Conservation (phyloP, 371 early-diverging fungal species). For the Mortierella sp. region DNA sequence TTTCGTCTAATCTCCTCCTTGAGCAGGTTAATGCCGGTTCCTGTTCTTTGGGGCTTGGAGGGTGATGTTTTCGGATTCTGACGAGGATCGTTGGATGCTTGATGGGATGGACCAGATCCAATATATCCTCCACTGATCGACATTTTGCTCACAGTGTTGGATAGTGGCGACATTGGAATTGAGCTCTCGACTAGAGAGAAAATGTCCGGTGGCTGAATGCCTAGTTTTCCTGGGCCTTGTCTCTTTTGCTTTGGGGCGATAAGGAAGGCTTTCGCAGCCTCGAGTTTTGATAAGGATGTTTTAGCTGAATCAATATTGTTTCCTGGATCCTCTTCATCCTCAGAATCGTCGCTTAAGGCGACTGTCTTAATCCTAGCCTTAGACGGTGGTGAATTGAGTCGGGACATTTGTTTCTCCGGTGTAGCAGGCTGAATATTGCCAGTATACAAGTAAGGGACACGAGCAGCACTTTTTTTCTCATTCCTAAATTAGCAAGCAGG, state of each 20-base stretch:
- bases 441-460: background rate
- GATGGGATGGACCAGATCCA: background rate
- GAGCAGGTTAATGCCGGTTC: conserved; percentile 16
- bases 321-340: conserved; percentile 31
- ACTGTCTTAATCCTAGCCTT: conserved; percentile 21
- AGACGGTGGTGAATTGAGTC: background rate
- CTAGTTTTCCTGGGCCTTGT: background rate
- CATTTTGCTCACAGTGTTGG: conserved; percentile 36
- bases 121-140: conserved; percentile 9
- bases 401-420: background rate
- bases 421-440: background rate
- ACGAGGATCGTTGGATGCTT: background rate
- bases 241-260: conserved; percentile 20
- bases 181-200: conserved; percentile 11
- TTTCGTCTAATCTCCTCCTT: conserved; percentile 31
- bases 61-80: conserved; percentile 10
- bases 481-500: background rate
- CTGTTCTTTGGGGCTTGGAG: conserved; percentile 21
- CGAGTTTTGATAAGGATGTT: conserved; percentile 15
- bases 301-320: background rate
- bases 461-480: conserved; percentile 5
- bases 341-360: conserved; percentile 36
- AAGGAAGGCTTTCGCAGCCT: conserved; percentile 17
- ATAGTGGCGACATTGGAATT: conserved; percentile 37
- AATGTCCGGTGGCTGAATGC: conserved; percentile 7